phyloP scores from a whole-genome alignment of 1,284 basidiomycete species.

The Fomes fomentarius region DNA sequence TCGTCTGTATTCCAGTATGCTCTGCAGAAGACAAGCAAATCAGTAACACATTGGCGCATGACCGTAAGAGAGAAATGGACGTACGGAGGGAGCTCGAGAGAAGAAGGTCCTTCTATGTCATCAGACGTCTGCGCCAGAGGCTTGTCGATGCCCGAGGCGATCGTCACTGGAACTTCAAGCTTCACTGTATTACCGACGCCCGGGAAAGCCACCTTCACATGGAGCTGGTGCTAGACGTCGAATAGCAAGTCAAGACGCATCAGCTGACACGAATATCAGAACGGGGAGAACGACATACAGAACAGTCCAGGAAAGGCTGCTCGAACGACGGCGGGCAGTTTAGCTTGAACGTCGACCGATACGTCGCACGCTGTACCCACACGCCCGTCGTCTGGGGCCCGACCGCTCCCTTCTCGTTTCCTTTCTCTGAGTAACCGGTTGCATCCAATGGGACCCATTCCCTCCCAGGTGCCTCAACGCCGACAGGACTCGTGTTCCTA shows the following conservation, averaged over 20 bases:
- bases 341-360: slow-evolving; percentile 11
- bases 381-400: neutral
- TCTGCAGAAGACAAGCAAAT: no score
- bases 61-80: no score
- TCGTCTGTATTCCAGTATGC: no score
- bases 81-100: no score
- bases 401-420: neutral
- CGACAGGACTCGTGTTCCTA: no score
- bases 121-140: no score
- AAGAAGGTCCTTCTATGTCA: no score
- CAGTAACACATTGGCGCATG: no score
- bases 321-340: slow-evolving; percentile 15
- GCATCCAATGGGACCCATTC: slow-evolving; percentile 4
- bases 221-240: neutral
- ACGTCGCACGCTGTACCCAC: slow-evolving; percentile 13
- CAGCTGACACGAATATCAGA: neutral
- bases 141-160: slow-evolving; percentile 9
- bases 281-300: neutral
- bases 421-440: neutral
- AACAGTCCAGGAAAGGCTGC: slow-evolving; percentile 4
- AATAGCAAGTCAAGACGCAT: neutral
- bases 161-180: neutral
- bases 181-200: slow-evolving; percentile 8
- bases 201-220: slow-evolving; percentile 11
- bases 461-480: neutral